These are phyloP conservation scores for Monotropa hypopitys DNA, from an alignment of 179 eudicot species.

Conservation along the genomic window DNA sequence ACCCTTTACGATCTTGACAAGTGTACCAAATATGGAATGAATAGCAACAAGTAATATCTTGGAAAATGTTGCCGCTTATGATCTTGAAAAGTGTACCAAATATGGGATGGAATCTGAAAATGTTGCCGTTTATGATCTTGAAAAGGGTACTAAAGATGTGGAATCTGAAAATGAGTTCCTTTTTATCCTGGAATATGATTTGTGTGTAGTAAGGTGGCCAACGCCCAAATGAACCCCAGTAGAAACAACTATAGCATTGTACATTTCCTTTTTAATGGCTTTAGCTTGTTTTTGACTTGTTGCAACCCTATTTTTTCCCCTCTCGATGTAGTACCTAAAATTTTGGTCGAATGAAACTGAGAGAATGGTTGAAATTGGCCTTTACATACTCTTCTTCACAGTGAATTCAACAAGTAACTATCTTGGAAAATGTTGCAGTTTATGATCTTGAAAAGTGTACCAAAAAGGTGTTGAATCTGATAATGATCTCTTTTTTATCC, in stretches of 20 bases:
- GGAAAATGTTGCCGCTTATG: not conserved
- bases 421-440: not conserved
- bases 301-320: not conserved
- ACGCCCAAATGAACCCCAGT: not conserved
- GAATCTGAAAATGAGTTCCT: not conserved
- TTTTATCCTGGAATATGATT: not conserved
- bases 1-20: too few species aligned
- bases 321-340: not conserved
- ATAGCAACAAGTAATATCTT: not conserved
- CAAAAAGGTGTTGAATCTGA: not conserved
- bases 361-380: not conserved
- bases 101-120: not conserved
- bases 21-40: not conserved
- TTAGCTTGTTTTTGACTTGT: not conserved
- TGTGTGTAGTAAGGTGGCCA: not conserved
- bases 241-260: not conserved
- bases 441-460: not conserved
- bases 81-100: not conserved
- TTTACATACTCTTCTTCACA: too few species aligned
- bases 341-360: not conserved
- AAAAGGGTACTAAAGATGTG: not conserved
- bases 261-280: not conserved
- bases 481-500: not conserved
- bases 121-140: constrained; percentile 2
- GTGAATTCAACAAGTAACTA: not conserved